Conservation (phyloP, 2,329 filamentous ascomycete species). For the Aspergillus chevalieri region DNA sequence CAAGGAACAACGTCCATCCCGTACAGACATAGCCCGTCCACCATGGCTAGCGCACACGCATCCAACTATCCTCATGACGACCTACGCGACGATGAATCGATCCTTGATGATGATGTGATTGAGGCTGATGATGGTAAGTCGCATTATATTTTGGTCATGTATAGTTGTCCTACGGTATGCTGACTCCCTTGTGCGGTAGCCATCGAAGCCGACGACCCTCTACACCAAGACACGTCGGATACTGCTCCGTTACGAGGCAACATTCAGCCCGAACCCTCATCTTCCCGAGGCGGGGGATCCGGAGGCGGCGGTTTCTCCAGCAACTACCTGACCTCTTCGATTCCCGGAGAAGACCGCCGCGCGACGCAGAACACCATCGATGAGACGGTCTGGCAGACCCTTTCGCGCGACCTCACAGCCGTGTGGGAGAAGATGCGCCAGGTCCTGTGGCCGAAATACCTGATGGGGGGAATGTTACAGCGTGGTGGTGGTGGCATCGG, state of each 20-base stretch:
- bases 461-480: constrained; percentile 64
- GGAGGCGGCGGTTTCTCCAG: constrained; percentile 58
- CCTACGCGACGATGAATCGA: constrained; percentile 56
- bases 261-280: constrained; percentile 57
- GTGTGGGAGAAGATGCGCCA: constrained; percentile 98
- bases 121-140: constrained; percentile 68
- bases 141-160: not conserved
- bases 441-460: constrained; percentile 91
- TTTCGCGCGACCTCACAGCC: constrained; percentile 81
- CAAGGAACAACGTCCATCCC: not conserved
- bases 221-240: constrained; percentile 57
- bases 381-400: constrained; percentile 94
- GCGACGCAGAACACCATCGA: constrained; percentile 92
- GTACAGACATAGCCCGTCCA: constrained; percentile 7
- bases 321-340: constrained; percentile 78
- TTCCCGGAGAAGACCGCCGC: constrained; percentile 86
- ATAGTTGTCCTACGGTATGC: not conserved
- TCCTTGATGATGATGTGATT: constrained; percentile 66
- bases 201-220: constrained; percentile 86
- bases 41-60: constrained; percentile 31
- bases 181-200: constrained; percentile 43
- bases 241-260: constrained; percentile 77
- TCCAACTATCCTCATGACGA: constrained; percentile 45
- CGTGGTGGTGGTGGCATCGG: constrained; percentile 49
- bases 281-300: constrained; percentile 26